Conservation (phyloP, 2,329 filamentous ascomycete species). For the Emergomyces pasteurianus region DNA sequence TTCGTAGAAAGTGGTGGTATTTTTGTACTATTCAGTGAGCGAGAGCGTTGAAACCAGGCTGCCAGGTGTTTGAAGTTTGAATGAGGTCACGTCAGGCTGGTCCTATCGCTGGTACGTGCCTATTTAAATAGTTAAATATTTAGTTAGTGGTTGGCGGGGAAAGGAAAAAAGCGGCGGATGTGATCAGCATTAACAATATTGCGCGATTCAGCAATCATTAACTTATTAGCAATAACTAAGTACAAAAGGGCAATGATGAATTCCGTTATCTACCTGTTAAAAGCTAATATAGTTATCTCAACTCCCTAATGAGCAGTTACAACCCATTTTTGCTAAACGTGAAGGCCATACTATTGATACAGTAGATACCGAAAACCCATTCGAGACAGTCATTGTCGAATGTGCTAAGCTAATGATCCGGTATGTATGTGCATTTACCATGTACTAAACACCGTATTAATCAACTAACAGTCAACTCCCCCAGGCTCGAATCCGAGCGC, state of each 20-base stretch:
- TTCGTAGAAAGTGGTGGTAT: not conserved
- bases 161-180: not conserved
- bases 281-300: too few species aligned
- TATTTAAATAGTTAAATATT: too few species aligned
- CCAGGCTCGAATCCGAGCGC: constrained; percentile 48
- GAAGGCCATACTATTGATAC: not conserved
- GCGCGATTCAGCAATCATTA: too few species aligned
- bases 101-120: too few species aligned
- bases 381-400: constrained; percentile 57
- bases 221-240: too few species aligned
- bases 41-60: not conserved
- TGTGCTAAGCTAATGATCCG: constrained; percentile 54
- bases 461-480: not conserved
- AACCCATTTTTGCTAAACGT: not conserved
- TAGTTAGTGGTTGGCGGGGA: not conserved
- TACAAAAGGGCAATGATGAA: too few species aligned
- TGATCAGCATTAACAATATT: not conserved
- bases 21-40: not conserved
- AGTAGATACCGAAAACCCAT: constrained; percentile 49
- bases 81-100: too few species aligned
- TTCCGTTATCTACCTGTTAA: too few species aligned
- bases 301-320: not conserved
- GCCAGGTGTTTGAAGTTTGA: not conserved
- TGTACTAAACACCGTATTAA: not conserved
- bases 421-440: constrained; percentile 36